Conservation (phyloP, 2,329 filamentous ascomycete genomes). For the Amauroascus niger region DNA sequence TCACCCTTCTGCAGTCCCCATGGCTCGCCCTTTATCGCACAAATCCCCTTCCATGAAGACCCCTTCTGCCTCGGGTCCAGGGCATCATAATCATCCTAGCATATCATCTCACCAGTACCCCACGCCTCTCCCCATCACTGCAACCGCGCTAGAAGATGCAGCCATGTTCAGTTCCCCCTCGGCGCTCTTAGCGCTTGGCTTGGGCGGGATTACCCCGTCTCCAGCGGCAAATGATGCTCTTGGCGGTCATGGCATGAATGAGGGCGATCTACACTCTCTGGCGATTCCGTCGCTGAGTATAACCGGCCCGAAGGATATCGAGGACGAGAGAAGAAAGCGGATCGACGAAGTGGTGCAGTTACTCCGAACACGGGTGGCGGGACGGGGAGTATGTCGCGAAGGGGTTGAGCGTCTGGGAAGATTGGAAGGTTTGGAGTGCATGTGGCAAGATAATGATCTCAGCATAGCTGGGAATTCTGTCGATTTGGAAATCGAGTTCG, state of each 20-base stretch:
- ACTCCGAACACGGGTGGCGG: constrained; percentile 33
- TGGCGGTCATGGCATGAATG: constrained; percentile 30
- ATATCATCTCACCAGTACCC: constrained; percentile 35
- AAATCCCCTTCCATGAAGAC: constrained; percentile 40
- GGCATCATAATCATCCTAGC: constrained; percentile 29
- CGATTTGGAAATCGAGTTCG: constrained; percentile 40
- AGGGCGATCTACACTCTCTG: constrained; percentile 32
- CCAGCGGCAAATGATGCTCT: constrained; percentile 31
- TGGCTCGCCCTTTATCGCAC: constrained; percentile 34
- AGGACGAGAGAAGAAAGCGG: constrained; percentile 34
- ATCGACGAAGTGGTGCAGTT: constrained; percentile 35
- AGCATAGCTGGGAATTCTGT: constrained; percentile 40
- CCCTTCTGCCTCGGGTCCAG: constrained; percentile 33
- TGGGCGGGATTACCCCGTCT: constrained; percentile 34
- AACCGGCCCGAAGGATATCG: constrained; percentile 30
- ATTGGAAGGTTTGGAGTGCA: constrained; percentile 38
- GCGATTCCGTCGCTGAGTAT: constrained; percentile 33
- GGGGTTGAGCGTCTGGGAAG: constrained; percentile 35
- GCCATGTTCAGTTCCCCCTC: constrained; percentile 39
- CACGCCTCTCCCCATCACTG: constrained; percentile 33
- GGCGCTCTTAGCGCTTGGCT: constrained; percentile 37
- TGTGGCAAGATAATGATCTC: constrained; percentile 40
- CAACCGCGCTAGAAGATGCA: constrained; percentile 30
- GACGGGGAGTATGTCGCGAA: constrained; percentile 37
- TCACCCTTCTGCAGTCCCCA: constrained; percentile 33